Percentiles rank a stretch among this genome's conserved stretches.
Evolutionary conservation across 768 basidiomycete species (phyloP).

Genomic region (Naganishia friedmannii): DNA sequence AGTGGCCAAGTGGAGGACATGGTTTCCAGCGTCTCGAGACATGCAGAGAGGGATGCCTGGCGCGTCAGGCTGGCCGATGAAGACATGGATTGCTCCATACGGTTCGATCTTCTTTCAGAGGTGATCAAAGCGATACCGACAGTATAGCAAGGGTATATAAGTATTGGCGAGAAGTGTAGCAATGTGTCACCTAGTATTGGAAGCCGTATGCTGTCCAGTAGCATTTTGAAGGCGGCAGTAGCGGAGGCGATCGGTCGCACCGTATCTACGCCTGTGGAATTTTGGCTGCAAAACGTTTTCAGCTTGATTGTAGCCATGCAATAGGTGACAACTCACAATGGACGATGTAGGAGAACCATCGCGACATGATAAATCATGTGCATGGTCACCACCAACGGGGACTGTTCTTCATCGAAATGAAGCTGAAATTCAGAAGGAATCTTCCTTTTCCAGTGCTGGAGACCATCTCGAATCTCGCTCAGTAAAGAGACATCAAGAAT

Average conservation of each 20-base stretch:
- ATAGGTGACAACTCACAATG: conserved; percentile 25
- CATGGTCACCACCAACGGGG: conserved; percentile 14
- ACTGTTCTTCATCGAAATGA: conserved; percentile 15
- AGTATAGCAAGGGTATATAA: conserved; percentile 28
- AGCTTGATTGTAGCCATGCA: not conserved
- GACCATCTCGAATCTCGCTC: conserved; percentile 8
- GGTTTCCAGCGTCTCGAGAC: conserved; percentile 25
- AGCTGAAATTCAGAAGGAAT: conserved; percentile 17
- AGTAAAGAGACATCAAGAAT: conserved; percentile 3
- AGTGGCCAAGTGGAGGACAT: conserved; percentile 32
- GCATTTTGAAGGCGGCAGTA: conserved; percentile 24
- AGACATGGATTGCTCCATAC: not conserved
- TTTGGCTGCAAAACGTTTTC: conserved; percentile 5
- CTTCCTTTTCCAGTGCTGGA: conserved; percentile 20
- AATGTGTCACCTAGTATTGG: conserved; percentile 7
- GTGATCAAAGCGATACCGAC: conserved; percentile 27
- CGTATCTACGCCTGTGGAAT: conserved; percentile 8
- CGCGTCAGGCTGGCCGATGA: conserved; percentile 11
- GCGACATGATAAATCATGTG: conserved; percentile 32
- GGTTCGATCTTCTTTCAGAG: conserved; percentile 6
- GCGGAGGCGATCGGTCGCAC: conserved; percentile 22
- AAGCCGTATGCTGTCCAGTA: conserved; percentile 26
- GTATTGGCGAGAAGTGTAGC: conserved; percentile 23
- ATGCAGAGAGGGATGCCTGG: conserved; percentile 25
- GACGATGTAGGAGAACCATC: conserved; percentile 27